Evolutionary conservation across 768 basidiomycete genomes (phyloP).

Genomic region (Naganishia randhawae): DNA sequence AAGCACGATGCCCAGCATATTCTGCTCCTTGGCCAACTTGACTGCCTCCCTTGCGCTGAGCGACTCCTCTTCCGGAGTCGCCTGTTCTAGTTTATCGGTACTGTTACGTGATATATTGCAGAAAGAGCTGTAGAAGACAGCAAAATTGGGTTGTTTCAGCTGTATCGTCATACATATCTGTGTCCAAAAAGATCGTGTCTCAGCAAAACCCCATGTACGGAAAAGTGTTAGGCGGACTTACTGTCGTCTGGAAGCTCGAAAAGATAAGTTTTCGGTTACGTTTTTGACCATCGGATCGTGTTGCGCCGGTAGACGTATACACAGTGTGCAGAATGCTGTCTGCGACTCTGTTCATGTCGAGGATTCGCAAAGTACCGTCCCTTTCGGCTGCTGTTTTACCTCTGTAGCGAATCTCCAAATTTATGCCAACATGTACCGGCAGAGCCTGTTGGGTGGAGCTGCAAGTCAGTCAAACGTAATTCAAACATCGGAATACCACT

Average conservation of each 20-base stretch:
- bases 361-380: slow-evolving; percentile 56
- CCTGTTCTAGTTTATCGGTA: slow-evolving; percentile 35
- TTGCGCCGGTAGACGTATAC: slow-evolving; percentile 58
- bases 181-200: neutral
- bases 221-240: slow-evolving; percentile 41
- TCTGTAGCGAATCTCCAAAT: slow-evolving; percentile 78
- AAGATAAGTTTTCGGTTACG: slow-evolving; percentile 79
- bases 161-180: slow-evolving; percentile 55
- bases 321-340: slow-evolving; percentile 80
- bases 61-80: slow-evolving; percentile 49
- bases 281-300: slow-evolving; percentile 53
- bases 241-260: slow-evolving; percentile 82
- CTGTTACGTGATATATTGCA: slow-evolving; percentile 63
- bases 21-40: slow-evolving; percentile 87
- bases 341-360: slow-evolving; percentile 75
- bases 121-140: slow-evolving; percentile 87
- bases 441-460: slow-evolving; percentile 29
- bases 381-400: slow-evolving; percentile 56
- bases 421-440: slow-evolving; percentile 61
- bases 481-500: slow-evolving; percentile 36
- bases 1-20: slow-evolving; percentile 84
- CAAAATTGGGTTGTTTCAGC: slow-evolving; percentile 50
- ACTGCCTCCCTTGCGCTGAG: slow-evolving; percentile 83
- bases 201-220: neutral
- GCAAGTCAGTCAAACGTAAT: neutral